phyloP scores from a whole-genome alignment of 208 protist genomes.

The Lotmaria passim region DNA sequence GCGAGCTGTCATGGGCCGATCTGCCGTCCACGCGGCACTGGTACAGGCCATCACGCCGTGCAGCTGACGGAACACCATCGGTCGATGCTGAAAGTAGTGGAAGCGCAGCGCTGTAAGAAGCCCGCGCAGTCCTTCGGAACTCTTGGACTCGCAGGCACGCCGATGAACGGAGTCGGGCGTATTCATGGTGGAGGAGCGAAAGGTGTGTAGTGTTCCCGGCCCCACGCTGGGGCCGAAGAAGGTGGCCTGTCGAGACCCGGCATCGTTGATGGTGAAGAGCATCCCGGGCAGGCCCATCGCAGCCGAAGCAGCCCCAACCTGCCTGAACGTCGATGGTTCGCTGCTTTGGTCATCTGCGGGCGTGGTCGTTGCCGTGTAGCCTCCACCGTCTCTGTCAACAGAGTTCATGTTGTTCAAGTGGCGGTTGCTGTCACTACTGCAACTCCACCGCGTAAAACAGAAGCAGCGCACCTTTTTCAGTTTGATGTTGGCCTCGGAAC shows the following conservation, averaged over 20 bases:
- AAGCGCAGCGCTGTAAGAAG: slow-evolving; percentile 57
- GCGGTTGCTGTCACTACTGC: not conserved
- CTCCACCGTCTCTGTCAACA: too few relatives aligned
- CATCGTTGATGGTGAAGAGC: slow-evolving; percentile 89
- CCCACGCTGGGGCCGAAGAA: slow-evolving; percentile 71
- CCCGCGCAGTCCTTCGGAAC: slow-evolving; percentile 37
- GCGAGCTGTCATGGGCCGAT: not conserved
- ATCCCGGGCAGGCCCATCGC: slow-evolving; percentile 87
- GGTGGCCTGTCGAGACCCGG: slow-evolving; percentile 55
- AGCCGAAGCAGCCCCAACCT: slow-evolving; percentile 36
- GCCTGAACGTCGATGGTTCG: not conserved
- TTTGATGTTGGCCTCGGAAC: slow-evolving; percentile 74
- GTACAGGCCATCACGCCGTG: slow-evolving; percentile 12
- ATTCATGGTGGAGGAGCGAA: too few relatives aligned
- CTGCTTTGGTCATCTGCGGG: not conserved
- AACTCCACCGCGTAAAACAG: slow-evolving; percentile 74
- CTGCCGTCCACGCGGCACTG: not conserved
- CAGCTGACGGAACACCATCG: slow-evolving; percentile 65
- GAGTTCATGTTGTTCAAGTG: too few relatives aligned
- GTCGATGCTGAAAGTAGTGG: slow-evolving; percentile 75
- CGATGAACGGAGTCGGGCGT: not conserved
- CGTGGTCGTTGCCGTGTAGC: too few relatives aligned
- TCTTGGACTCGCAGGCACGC: not conserved
- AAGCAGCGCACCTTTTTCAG: slow-evolving; percentile 74
- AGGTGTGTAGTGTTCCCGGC: not conserved